Evolutionary conservation across 2,329 filamentous ascomycete species (phyloP).

Genomic region (Monosporascus sp.): DNA sequence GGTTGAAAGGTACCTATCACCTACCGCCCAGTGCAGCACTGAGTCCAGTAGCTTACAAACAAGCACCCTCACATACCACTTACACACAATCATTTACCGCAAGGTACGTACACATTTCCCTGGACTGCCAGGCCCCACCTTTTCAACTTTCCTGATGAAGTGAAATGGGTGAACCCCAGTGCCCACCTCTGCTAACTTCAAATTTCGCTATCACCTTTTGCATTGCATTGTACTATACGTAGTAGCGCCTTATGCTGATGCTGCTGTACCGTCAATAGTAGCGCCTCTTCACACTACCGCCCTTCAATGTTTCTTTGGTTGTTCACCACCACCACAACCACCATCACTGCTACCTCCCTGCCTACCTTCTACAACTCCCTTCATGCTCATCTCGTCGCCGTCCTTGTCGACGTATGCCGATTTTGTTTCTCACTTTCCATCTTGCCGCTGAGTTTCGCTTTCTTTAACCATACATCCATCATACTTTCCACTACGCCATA

Average conservation of each 20-base stretch:
- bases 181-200: conserved; percentile 26
- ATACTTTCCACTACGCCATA: neutral
- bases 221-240: neutral
- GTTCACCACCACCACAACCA: conserved; percentile 12
- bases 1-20: neutral
- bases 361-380: neutral
- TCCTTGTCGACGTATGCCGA: neutral
- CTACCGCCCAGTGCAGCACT: neutral
- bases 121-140: neutral
- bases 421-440: neutral
- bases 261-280: neutral
- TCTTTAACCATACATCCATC: neutral
- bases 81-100: conserved; percentile 5
- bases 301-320: conserved; percentile 6
- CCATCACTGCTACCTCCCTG: conserved; percentile 3
- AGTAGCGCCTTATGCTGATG: neutral
- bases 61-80: conserved; percentile 8
- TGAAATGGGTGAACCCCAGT: conserved; percentile 16
- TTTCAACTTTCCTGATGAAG: neutral
- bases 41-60: neutral
- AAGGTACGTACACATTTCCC: neutral
- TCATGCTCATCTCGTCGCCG: neutral
- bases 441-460: neutral
- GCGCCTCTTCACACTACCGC: conserved; percentile 17
- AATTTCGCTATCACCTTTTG: conserved; percentile 23